These are phyloP conservation scores for Poteriospumella lacustris DNA, from an alignment of 108 stramenopile genomes.

Conservation along the genomic window DNA sequence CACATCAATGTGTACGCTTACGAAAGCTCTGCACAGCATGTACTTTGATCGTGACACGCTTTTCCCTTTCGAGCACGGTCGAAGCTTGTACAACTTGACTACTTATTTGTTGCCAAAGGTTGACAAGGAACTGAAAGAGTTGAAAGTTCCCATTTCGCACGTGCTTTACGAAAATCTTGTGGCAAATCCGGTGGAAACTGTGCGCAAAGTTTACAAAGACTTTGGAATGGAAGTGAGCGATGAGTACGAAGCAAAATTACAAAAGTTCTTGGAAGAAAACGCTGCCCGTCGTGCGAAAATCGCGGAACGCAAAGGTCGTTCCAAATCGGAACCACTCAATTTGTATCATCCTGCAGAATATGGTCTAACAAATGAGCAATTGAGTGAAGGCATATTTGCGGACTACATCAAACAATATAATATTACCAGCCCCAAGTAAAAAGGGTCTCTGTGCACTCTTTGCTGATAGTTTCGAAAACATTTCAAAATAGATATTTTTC, in stretches of 20 bases:
- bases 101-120: not conserved
- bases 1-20: not conserved
- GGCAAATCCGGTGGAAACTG: conserved; percentile 23
- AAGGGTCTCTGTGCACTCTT: no score
- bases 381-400: not conserved
- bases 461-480: no score
- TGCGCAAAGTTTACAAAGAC: conserved; percentile 29
- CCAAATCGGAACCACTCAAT: not conserved
- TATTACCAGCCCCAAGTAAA: not conserved
- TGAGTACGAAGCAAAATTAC: conserved; percentile 27
- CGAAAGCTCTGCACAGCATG: not conserved
- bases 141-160: not conserved
- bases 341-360: not conserved
- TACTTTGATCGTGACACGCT: not conserved
- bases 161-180: conserved; percentile 36
- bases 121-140: not conserved
- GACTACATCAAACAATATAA: conserved; percentile 17
- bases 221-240: conserved; percentile 27
- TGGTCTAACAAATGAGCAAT: not conserved
- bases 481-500: no score
- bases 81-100: not conserved
- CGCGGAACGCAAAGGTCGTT: not conserved
- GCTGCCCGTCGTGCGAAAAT: not conserved
- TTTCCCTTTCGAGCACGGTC: not conserved
- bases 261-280: conserved; percentile 24